Evolutionary conservation across 148 eudicot genomes (phyloP).

Genomic region (Bassia scoparia): DNA sequence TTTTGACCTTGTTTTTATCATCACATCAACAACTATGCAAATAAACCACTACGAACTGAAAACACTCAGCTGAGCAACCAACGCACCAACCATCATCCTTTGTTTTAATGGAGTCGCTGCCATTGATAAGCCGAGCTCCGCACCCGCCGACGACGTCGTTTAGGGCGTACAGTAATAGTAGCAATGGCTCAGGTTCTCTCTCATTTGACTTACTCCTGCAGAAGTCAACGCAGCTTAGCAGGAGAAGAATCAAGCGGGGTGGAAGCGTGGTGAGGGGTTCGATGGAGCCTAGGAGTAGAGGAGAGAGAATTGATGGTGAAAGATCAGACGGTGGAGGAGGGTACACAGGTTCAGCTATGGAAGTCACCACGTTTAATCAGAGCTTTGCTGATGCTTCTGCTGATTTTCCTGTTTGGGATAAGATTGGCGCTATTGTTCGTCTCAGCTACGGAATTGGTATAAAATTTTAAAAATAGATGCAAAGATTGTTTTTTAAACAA

Average conservation of each 20-base stretch:
- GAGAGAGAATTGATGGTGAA: constrained; percentile 33
- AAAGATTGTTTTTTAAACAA: background rate
- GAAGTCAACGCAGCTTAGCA: constrained; percentile 24
- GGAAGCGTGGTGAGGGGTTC: constrained; percentile 34
- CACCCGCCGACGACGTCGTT: constrained; percentile 52
- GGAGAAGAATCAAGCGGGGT: constrained; percentile 17
- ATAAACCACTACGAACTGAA: background rate
- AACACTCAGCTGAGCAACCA: background rate
- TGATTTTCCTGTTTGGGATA: constrained; percentile 81
- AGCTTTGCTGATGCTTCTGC: constrained; percentile 53
- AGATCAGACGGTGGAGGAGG: constrained; percentile 42
- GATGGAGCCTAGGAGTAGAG: constrained; percentile 8
- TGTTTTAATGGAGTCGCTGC: constrained; percentile 50
- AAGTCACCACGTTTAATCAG: constrained; percentile 80
- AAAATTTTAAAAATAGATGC: too few species aligned
- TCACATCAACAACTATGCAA: background rate
- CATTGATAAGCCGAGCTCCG: constrained; percentile 49
- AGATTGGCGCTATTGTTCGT: constrained; percentile 85
- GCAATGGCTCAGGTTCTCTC: constrained; percentile 14
- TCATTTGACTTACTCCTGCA: constrained; percentile 28
- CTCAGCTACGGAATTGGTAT: constrained; percentile 93
- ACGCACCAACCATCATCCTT: background rate
- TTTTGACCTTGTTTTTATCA: background rate
- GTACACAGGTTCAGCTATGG: constrained; percentile 70
- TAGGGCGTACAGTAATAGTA: constrained; percentile 21